A percentile compares a stretch with the other conserved stretches of the same genome.
Conservation (phyloP, 2,329 filamentous ascomycete genomes). For the Cladosporium sp. region DNA sequence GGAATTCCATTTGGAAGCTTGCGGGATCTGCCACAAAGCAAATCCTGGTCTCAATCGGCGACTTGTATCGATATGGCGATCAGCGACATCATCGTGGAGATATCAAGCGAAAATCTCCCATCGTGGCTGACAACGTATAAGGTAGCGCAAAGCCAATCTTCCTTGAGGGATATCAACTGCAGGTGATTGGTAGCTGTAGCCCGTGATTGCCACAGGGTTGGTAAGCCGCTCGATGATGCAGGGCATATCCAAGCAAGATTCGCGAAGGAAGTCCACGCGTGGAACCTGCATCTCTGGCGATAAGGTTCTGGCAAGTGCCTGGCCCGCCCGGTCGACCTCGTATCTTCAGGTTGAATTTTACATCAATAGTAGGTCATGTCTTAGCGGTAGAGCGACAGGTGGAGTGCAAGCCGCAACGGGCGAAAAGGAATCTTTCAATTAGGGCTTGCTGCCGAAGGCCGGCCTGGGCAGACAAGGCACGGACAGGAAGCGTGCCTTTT, state of each 20-base stretch:
- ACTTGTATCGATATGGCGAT: not conserved
- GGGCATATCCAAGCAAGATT: not conserved
- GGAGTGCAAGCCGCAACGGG: not conserved
- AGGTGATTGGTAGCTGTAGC: not conserved
- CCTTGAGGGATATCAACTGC: not conserved
- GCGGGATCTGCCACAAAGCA: not conserved
- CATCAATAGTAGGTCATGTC: not conserved
- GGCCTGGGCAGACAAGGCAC: not conserved
- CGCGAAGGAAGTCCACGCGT: not conserved
- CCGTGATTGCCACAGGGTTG: not conserved
- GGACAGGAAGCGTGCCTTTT: not conserved
- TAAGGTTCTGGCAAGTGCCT: not conserved
- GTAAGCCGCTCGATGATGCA: not conserved
- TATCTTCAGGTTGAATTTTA: not conserved
- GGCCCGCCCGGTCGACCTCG: not conserved
- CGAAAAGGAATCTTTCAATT: not conserved
- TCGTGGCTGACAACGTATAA: not conserved
- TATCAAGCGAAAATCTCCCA: not conserved
- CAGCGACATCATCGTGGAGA: not conserved
- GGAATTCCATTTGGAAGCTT: not conserved
- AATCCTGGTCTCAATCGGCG: not conserved
- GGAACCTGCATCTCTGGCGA: not conserved
- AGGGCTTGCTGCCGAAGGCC: constrained; percentile 9
- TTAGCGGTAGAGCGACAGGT: not conserved
- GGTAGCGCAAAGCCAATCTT: not conserved